Evolutionary conservation across 139 green algal genomes (phyloP).

Genomic region (Chlamydomonas schloesseri): DNA sequence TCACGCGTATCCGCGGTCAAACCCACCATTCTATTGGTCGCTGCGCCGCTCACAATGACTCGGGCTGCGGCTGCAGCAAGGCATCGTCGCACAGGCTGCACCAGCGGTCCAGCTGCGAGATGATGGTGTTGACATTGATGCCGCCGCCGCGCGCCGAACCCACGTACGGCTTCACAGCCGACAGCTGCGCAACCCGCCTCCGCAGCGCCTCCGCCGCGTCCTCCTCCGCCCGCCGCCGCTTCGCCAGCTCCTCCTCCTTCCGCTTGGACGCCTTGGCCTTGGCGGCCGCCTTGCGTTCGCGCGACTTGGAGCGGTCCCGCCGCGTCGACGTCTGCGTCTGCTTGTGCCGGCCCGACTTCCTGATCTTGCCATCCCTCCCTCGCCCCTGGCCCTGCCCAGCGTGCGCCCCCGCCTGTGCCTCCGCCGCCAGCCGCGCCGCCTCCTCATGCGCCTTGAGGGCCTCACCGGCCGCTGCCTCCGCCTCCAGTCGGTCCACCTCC

Average conservation of each 20-base stretch:
- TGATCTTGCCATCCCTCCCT: no score
- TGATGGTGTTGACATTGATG: slow-evolving; percentile 38
- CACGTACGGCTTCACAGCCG: neutral
- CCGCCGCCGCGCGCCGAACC: neutral
- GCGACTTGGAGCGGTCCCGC: no score
- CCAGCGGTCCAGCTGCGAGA: slow-evolving; percentile 26
- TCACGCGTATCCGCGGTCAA: no score
- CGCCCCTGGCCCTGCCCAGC: no score
- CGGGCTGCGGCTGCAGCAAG: slow-evolving; percentile 2
- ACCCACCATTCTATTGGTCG: no score
- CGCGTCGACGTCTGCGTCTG: neutral
- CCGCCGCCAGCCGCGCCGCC: neutral
- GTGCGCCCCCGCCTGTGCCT: neutral
- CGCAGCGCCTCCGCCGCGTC: neutral
- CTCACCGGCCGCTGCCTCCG: neutral
- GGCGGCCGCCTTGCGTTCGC: no score
- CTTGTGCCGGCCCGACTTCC: no score
- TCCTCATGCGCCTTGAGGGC: neutral
- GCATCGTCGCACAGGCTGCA: slow-evolving; percentile 26
- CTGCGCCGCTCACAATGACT: no score
- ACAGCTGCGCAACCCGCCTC: neutral
- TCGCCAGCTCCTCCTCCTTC: neutral
- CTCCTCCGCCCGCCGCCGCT: neutral
- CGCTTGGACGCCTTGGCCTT: neutral
- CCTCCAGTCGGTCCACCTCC: slow-evolving; percentile 7